Evolutionary conservation across 306 rosid genomes (phyloP).

Genomic region (Argentina anserina): DNA sequence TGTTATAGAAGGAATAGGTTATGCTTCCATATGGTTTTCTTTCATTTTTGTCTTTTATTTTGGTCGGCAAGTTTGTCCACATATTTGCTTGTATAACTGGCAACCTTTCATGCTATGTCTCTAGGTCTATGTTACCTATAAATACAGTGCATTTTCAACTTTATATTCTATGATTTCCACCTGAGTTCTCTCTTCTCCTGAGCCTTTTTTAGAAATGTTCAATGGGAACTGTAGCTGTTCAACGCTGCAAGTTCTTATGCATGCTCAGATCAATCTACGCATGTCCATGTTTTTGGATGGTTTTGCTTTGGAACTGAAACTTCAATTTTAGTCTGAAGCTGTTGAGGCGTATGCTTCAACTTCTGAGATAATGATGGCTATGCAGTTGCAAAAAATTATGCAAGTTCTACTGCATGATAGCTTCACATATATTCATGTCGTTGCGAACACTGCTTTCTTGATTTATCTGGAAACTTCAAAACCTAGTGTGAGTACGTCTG

Average conservation of each 20-base stretch:
- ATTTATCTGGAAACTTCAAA: background rate
- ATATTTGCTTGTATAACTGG: background rate
- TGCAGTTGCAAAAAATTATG: background rate
- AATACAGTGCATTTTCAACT: background rate
- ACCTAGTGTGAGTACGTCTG: background rate
- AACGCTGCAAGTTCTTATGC: background rate
- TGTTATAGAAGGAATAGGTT: too few relatives aligned
- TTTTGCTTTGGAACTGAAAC: background rate
- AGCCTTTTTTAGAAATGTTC: background rate
- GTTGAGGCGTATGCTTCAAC: background rate
- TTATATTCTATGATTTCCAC: background rate
- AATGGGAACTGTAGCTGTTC: background rate
- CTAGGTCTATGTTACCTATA: background rate
- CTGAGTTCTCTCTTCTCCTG: background rate
- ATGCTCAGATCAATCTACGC: background rate
- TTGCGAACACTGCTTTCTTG: background rate
- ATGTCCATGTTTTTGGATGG: background rate
- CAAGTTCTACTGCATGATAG: background rate
- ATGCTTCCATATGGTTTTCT: conserved; percentile 4
- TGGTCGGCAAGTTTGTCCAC: background rate
- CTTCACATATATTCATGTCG: background rate
- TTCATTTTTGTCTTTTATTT: background rate
- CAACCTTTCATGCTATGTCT: background rate
- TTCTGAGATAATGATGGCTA: background rate
- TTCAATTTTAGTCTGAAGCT: background rate